Percentiles rank a stretch among this genome's conserved stretches.
Evolutionary conservation across 345 rosid genomes (phyloP).

Genomic region (Pseudoturritis turrita): DNA sequence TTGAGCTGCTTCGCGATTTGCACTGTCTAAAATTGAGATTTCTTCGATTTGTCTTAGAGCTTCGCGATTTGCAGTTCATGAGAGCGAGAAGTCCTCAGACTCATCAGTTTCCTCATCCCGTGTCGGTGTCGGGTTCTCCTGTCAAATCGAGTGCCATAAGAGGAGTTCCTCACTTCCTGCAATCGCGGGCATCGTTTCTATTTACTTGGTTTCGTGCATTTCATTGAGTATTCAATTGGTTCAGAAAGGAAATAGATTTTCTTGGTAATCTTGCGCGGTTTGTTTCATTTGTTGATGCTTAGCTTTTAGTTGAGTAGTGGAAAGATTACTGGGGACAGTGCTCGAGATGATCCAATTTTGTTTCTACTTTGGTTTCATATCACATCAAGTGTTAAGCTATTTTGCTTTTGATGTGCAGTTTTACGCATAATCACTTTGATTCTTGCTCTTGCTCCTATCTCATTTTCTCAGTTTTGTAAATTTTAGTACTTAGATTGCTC

Average conservation of each 20-base stretch:
- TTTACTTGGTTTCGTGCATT: neutral
- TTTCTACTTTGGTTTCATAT: neutral
- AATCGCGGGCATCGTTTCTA: slow-evolving; percentile 34
- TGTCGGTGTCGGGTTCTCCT: slow-evolving; percentile 11
- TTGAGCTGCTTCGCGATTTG: too few relatives aligned
- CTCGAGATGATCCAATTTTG: neutral
- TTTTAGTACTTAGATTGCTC: slow-evolving; percentile 41
- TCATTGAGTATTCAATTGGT: neutral
- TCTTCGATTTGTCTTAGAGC: too few relatives aligned
- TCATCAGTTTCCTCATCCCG: slow-evolving; percentile 22
- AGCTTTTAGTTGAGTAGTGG: neutral
- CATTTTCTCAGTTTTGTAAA: slow-evolving; percentile 3
- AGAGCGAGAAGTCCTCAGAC: slow-evolving; percentile 30
- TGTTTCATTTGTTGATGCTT: neutral
- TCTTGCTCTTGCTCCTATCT: neutral
- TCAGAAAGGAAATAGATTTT: neutral
- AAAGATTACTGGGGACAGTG: neutral
- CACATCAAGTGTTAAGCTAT: neutral
- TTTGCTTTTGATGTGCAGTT: neutral
- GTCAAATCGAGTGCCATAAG: slow-evolving; percentile 34
- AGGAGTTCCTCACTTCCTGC: slow-evolving; percentile 40
- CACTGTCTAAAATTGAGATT: too few relatives aligned
- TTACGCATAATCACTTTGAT: neutral
- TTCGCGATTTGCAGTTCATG: slow-evolving; percentile 33
- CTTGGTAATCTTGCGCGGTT: neutral